Evolutionary conservation across 495 filamentous ascomycete species (phyloP), one percentile per base, ranked within the genome.

Genomic region (Penicillium dipodomyicola): DNA sequence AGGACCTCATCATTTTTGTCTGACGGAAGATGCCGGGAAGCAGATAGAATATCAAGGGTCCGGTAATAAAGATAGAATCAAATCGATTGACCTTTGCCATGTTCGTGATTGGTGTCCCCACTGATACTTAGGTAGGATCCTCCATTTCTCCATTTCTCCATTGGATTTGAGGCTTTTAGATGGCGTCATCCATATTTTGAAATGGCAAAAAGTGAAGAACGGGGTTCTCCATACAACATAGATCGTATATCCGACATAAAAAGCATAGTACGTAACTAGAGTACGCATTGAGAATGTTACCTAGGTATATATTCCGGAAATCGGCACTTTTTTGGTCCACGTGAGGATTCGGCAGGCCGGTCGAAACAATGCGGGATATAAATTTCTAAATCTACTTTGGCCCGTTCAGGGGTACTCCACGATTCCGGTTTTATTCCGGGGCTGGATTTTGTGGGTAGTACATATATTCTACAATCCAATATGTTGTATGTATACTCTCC

Each of bases 21-120:
- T 5, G 23, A 25, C 47, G 47, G 47, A 39, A 39, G 11, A 35
- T 49, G 35, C 49, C 35, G 35, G 49, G 11, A 33, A 30, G 29
- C 29, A n/a, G 49, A 51, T 23, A 29, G 48, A 30, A 49, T 20
- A 23, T 39, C 19, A 22, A 42, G 3, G n/a, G 19, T 22, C 22
- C 22, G 3, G 19, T n/a, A 11, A 19, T 19, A 27, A 3, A 49
- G 12, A 20, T 2, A 22, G 19, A 32, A 20, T 3, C 11, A 17
- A 22, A 15, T 12, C 3, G 8, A 37, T 48, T 63, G 54, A 63
- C 60, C 48, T 58, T 52, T 59, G 51, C 57, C 49, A 52, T 42
- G 6, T 15, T 12, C 8, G 22, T 64, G 61, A 61, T 65, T 63
- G 60, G 60, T 17, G 54, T 44, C 47, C 56, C 56, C 53, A 41